These are phyloP conservation scores for Pontederia paniculata DNA, from an alignment of 176 grass and related monocot genomes.

Conservation along the genomic window DNA sequence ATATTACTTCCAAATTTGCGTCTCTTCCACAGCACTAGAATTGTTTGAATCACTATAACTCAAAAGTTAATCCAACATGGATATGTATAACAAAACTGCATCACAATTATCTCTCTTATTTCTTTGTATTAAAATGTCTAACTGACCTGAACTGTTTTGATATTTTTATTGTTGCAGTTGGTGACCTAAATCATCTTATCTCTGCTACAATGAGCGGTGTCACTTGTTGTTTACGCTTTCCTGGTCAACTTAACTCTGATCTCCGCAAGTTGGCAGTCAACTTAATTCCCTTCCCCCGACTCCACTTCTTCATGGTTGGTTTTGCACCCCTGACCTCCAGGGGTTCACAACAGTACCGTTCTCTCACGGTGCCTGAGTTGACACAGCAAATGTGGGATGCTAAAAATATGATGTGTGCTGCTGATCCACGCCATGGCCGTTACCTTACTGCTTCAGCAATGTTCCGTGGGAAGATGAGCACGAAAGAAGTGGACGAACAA, in stretches of 20 bases:
- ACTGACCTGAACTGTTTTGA: not conserved
- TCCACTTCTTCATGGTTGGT: slow-evolving; percentile 97
- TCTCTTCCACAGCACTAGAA: not conserved
- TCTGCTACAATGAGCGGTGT: slow-evolving; percentile 82
- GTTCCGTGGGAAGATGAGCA: slow-evolving; percentile 96
- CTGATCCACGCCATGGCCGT: slow-evolving; percentile 77
- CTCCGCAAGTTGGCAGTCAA: slow-evolving; percentile 81
- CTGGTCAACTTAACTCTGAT: slow-evolving; percentile 85
- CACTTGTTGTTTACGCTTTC: slow-evolving; percentile 78
- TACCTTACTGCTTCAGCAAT: slow-evolving; percentile 74
- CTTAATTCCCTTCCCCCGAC: slow-evolving; percentile 75
- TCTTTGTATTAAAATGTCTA: not conserved
- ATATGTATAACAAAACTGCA: not conserved
- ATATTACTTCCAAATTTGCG: not conserved
- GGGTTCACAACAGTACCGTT: slow-evolving; percentile 59
- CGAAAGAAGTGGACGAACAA: slow-evolving; percentile 92
- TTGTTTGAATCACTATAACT: no score
- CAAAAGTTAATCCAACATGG: no score
- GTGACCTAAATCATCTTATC: slow-evolving; percentile 85
- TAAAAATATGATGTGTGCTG: slow-evolving; percentile 95
- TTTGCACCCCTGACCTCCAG: slow-evolving; percentile 66
- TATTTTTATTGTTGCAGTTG: slow-evolving; percentile 35
- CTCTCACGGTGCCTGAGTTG: slow-evolving; percentile 77
- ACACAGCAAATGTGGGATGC: slow-evolving; percentile 95
- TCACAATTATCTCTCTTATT: not conserved